Conservation (phyloP, 495 filamentous ascomycete species). For the Evernia prunastri region DNA sequence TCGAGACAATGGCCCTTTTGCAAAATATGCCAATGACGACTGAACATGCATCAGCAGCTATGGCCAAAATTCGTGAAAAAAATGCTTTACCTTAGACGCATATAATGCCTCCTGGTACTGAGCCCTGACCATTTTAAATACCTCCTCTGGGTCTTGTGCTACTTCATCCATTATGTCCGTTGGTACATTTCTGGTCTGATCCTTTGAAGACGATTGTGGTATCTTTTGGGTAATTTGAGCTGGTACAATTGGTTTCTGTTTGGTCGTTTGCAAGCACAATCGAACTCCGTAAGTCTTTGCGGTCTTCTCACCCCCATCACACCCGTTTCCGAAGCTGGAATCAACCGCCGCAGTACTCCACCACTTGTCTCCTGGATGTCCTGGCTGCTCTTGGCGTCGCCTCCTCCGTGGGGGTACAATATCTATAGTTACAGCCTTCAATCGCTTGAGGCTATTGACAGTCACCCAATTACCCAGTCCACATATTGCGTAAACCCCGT, state of each 20-base stretch:
- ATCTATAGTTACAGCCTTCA: constrained; percentile 6
- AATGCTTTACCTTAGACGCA: constrained; percentile 63
- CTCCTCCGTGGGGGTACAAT: neutral
- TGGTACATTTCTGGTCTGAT: constrained; percentile 14
- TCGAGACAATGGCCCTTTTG: constrained; percentile 89
- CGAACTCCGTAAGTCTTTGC: neutral
- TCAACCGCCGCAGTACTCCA: constrained; percentile 30
- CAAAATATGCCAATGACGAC: constrained; percentile 92
- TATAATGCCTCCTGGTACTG: constrained; percentile 91
- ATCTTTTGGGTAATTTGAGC: constrained; percentile 17
- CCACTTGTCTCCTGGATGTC: constrained; percentile 35
- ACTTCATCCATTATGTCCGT: constrained; percentile 18
- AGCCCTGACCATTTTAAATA: constrained; percentile 59
- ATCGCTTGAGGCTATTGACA: constrained; percentile 34
- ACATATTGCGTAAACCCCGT: constrained; percentile 62
- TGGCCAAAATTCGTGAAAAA: neutral
- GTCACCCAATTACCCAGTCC: constrained; percentile 62
- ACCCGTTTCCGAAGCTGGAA: neutral
- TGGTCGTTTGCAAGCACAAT: constrained; percentile 10
- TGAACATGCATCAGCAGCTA: constrained; percentile 28
- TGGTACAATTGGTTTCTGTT: constrained; percentile 17
- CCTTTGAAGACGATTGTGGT: constrained; percentile 8
- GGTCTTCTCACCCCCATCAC: neutral
- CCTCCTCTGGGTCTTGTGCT: constrained; percentile 52
- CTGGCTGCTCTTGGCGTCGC: neutral